phyloP scores from a whole-genome alignment of 345 rosid genomes.

The Gossypioides kirkii region DNA sequence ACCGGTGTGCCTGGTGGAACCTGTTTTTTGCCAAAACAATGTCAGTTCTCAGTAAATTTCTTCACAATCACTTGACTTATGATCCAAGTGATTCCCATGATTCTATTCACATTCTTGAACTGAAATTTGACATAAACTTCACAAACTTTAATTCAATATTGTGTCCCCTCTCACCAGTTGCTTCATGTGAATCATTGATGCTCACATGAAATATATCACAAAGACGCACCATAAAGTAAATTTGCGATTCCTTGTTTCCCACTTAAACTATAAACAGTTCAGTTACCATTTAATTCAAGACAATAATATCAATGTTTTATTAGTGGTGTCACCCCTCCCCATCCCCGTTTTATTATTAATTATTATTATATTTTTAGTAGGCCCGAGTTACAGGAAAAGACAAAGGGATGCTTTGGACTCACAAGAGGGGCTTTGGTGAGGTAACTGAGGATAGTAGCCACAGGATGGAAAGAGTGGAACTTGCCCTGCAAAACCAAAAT shows the following conservation, averaged over 20 bases:
- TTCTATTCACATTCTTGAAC: not conserved
- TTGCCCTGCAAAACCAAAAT: slow-evolving; percentile 50
- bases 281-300: not conserved
- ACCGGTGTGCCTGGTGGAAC: slow-evolving; percentile 98
- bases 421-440: slow-evolving; percentile 97
- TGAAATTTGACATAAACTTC: not conserved
- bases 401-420: slow-evolving; percentile 22
- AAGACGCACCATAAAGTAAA: not conserved
- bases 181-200: slow-evolving; percentile 3
- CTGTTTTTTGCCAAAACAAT: slow-evolving; percentile 22
- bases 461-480: slow-evolving; percentile 96
- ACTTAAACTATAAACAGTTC: not conserved
- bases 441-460: slow-evolving; percentile 95
- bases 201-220: not conserved
- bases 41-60: not conserved
- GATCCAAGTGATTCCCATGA: not conserved
- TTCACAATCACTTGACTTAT: not conserved
- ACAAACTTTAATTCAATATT: not conserved
- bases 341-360: too few species aligned
- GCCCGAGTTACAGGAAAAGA: not conserved
- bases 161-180: not conserved
- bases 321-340: too few species aligned
- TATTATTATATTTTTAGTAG: too few species aligned
- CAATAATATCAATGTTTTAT: too few species aligned
- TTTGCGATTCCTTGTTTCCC: not conserved